Conservation (phyloP, 306 rosid genomes). For the Canavalia gladiata region DNA sequence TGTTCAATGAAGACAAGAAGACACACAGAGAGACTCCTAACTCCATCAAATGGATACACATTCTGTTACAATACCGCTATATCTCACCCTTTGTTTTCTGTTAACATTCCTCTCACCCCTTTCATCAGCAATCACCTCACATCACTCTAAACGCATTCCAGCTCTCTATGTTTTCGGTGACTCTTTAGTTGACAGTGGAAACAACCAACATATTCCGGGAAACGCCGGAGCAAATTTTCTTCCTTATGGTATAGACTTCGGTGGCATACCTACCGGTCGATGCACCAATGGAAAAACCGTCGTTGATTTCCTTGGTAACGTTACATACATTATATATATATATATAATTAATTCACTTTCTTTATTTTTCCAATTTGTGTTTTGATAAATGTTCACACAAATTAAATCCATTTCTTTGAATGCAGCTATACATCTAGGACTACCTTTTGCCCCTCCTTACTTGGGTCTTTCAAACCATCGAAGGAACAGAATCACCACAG, state of each 20-base stretch:
- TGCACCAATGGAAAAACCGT: slow-evolving; percentile 54
- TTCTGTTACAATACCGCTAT: not conserved
- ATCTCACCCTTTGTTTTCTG: slow-evolving; percentile 23
- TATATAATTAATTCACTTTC: not conserved
- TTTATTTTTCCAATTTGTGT: not conserved
- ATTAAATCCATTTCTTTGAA: not conserved
- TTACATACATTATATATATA: not conserved
- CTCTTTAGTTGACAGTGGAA: slow-evolving; percentile 55
- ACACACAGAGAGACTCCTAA: not conserved
- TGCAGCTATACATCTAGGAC: slow-evolving; percentile 51
- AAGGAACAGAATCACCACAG: slow-evolving; percentile 42
- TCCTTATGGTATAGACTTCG: slow-evolving; percentile 60
- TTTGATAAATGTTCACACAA: not conserved
- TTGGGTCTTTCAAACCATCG: slow-evolving; percentile 47
- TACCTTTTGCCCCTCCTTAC: slow-evolving; percentile 55
- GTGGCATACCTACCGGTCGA: slow-evolving; percentile 52
- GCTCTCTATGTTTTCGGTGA: slow-evolving; percentile 62
- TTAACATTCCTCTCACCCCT: slow-evolving; percentile 9
- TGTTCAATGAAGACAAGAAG: not conserved
- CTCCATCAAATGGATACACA: not conserved
- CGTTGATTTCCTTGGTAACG: slow-evolving; percentile 55
- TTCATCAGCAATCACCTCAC: not conserved
- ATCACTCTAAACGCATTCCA: slow-evolving; percentile 11
- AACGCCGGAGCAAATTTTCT: not conserved
- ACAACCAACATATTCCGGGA: slow-evolving; percentile 39